Conservation (phyloP, 2,329 filamentous ascomycete genomes). For the Xylariaceae sp. region DNA sequence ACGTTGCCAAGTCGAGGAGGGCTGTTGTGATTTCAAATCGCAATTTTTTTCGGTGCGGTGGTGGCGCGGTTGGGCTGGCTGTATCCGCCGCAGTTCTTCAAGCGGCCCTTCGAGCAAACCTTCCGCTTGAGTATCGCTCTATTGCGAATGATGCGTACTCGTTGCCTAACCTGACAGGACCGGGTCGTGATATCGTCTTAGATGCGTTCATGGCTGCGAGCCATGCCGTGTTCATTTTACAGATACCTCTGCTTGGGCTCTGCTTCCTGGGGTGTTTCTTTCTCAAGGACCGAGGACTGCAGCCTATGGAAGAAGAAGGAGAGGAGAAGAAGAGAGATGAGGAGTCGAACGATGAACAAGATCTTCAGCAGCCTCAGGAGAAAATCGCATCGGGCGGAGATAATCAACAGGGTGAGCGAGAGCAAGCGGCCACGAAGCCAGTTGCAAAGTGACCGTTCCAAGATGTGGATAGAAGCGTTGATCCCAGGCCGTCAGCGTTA, state of each 20-base stretch:
- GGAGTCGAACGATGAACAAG: background rate
- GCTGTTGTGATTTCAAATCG: constrained; percentile 60
- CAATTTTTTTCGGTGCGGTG: constrained; percentile 59
- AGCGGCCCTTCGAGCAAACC: constrained; percentile 23
- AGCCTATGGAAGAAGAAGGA: constrained; percentile 18
- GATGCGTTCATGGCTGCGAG: constrained; percentile 51
- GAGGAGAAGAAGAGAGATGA: constrained; percentile 1
- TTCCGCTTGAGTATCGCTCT: constrained; percentile 24
- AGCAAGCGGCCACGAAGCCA: too few species aligned
- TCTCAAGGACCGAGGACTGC: constrained; percentile 48
- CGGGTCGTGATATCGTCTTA: constrained; percentile 34
- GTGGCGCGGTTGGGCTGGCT: constrained; percentile 55
- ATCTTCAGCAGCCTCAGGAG: background rate
- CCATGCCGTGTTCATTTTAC: constrained; percentile 52
- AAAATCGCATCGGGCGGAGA: too few species aligned
- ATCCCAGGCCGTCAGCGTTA: too few species aligned
- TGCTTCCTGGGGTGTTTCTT: constrained; percentile 49
- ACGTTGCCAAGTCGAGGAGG: constrained; percentile 52
- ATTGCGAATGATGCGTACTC: constrained; percentile 30
- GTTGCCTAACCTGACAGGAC: constrained; percentile 19
- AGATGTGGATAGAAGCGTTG: too few species aligned
- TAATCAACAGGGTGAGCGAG: too few species aligned
- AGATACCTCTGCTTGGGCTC: constrained; percentile 49
- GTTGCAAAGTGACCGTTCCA: too few species aligned
- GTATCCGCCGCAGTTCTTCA: constrained; percentile 50